Evolutionary conservation across 1,284 basidiomycete genomes (phyloP).

Genomic region (Puccinia horiana): DNA sequence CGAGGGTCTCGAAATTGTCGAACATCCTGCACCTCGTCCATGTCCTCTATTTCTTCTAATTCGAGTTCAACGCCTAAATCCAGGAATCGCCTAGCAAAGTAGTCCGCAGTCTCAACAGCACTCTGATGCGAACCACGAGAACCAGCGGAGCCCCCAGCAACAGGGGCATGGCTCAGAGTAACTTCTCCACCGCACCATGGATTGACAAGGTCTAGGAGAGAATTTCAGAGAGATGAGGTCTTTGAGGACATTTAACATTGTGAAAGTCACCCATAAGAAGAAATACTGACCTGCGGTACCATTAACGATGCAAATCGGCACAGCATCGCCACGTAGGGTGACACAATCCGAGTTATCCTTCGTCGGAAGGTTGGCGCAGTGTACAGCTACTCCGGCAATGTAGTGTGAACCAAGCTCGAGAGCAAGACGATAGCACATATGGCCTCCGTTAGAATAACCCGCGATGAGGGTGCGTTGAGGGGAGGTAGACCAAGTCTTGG

Average conservation of each 20-base stretch:
- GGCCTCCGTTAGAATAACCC: conserved; percentile 42
- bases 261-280: not conserved
- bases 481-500: conserved; percentile 29
- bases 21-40: conserved; percentile 18
- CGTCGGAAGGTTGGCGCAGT: conserved; percentile 38
- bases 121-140: conserved; percentile 30
- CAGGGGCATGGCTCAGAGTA: conserved; percentile 16
- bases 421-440: conserved; percentile 32
- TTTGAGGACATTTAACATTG: not conserved
- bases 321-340: conserved; percentile 1
- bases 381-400: conserved; percentile 29
- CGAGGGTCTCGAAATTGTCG: conserved; percentile 12
- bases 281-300: conserved; percentile 30
- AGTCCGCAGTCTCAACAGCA: conserved; percentile 27
- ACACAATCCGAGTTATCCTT: conserved; percentile 38
- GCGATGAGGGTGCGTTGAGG: conserved; percentile 31
- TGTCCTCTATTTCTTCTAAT: conserved; percentile 36
- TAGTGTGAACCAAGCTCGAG: conserved; percentile 38
- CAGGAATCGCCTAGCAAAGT: conserved; percentile 18
- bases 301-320: conserved; percentile 42
- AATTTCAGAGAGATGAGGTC: not conserved
- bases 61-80: conserved; percentile 22
- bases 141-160: conserved; percentile 6
- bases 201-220: conserved; percentile 35
- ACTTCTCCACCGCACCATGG: conserved; percentile 36